Evolutionary conservation across 2,329 filamentous ascomycete genomes (phyloP).

Genomic region (Mycosphaerelloides madeirae): DNA sequence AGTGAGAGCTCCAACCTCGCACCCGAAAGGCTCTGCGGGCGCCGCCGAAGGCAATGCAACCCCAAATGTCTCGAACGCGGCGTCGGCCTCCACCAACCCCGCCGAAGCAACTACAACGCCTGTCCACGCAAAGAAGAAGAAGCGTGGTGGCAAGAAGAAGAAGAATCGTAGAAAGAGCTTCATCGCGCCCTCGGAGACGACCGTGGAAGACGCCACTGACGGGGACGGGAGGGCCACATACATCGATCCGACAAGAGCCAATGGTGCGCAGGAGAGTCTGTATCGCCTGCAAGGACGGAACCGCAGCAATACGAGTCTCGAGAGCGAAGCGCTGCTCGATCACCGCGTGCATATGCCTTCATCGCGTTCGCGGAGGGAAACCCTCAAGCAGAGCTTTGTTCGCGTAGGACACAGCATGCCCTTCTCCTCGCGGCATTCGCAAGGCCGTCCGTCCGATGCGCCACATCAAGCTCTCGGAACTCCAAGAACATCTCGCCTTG

Average conservation of each 20-base stretch:
- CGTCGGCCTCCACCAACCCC: conserved; percentile 4
- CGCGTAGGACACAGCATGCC: conserved; percentile 21
- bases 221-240: conserved; percentile 36
- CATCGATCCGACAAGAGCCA: conserved; percentile 34
- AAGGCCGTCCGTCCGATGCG: conserved; percentile 14
- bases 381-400: conserved; percentile 35
- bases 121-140: conserved; percentile 19
- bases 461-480: conserved; percentile 5
- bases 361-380: conserved; percentile 40
- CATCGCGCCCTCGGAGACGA: conserved; percentile 58
- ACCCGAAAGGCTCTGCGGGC: background rate
- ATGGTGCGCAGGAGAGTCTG: conserved; percentile 44
- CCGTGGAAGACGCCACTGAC: conserved; percentile 48
- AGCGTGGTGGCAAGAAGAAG: conserved; percentile 56
- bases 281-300: conserved; percentile 52
- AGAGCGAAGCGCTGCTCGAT: conserved; percentile 82
- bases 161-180: conserved; percentile 75
- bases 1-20: too few relatives aligned
- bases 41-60: conserved; percentile 5
- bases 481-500: conserved; percentile 3
- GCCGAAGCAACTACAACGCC: conserved; percentile 1
- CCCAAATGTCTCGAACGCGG: conserved; percentile 6
- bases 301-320: conserved; percentile 77
- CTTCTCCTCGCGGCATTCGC: conserved; percentile 20
- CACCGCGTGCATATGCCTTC: conserved; percentile 56